Percentiles rank a stretch among this genome's conserved stretches.
phyloP scores from a whole-genome alignment of 83 land plant genomes.

The Diphasiastrum complanatum region DNA sequence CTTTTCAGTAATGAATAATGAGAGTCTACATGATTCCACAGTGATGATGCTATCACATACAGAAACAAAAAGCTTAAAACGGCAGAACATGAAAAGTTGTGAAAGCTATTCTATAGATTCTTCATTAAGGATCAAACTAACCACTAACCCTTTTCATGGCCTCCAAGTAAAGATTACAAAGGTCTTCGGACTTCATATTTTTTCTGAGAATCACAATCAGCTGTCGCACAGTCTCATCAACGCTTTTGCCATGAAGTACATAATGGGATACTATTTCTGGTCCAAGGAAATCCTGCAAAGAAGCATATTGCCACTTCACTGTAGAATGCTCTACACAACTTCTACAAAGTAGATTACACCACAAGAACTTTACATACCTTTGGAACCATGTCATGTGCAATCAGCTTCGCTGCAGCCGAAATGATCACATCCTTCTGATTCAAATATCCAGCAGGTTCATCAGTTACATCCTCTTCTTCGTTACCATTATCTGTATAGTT shows the following conservation, averaged over 20 bases:
- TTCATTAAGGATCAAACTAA: neutral
- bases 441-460: constrained; percentile 47
- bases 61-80: no score
- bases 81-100: no score
- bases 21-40: no score
- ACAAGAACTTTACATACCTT: constrained; percentile 53
- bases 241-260: constrained; percentile 67
- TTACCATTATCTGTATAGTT: constrained; percentile 45
- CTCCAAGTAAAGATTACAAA: constrained; percentile 56
- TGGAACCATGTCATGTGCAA: constrained; percentile 65
- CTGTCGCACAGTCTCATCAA: constrained; percentile 74
- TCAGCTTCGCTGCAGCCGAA: constrained; percentile 75
- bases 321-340: no score
- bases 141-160: constrained; percentile 65
- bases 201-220: constrained; percentile 59
- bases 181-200: constrained; percentile 48
- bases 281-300: constrained; percentile 70
- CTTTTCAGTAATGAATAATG: no score
- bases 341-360: neutral
- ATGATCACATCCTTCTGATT: constrained; percentile 67
- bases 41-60: no score
- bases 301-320: no score
- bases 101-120: no score
- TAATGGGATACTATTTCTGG: constrained; percentile 90
- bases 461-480: constrained; percentile 68